Base-by-base conservation (phyloP, 805 yeast species). In the Wickerhamia fluorescens region DNA sequence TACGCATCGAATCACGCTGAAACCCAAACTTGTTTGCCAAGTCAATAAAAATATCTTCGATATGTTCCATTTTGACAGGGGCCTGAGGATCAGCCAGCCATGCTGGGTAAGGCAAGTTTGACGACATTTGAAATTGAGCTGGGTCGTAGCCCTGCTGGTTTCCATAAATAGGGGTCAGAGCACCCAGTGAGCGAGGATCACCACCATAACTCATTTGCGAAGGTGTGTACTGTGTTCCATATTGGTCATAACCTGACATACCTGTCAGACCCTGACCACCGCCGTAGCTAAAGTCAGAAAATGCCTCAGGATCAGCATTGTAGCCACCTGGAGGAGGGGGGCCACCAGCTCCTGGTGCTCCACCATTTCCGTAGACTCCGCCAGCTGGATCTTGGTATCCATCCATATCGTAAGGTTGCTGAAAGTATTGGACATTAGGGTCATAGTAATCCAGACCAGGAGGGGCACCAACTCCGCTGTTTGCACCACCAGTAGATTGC, bases 1-100 rank as follows among this genome's bases (percentile, higher is more conserved):
- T 83, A 75, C 94, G 77, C 94, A 83, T 83, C 4, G 92, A 82
- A 48, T 83, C 94, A 71, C 94, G 77, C 63, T 83, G 94, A 70
- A 83, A 83, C 51, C 94, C 94, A 50, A 83, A 82, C 57, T 76
- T 78, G 60, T 82, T 82, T 24, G 89, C 67, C 54, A 83, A 66
- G 56, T 83, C 92, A 49, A 83, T 83, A 52, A 83, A 83, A 21
- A 82, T 75, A 62, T 83, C 94, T 62, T 83, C 94, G 51, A 83
- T 79, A 54, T 83, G 89, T 57, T 83, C 92, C 39, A 73, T 70
- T 28, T 82, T 68, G 25, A 92, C 70, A 6, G 96, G 95, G 14
- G 80, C 83, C 51, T 78, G 89, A 33, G 82, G 88, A 58, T 92
- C 97, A 26, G 94, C 94, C 15, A 96, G 84, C 98, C 98, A 92